phyloP scores from a whole-genome alignment of 1,284 basidiomycete genomes.

The Tausonia pullulans region DNA sequence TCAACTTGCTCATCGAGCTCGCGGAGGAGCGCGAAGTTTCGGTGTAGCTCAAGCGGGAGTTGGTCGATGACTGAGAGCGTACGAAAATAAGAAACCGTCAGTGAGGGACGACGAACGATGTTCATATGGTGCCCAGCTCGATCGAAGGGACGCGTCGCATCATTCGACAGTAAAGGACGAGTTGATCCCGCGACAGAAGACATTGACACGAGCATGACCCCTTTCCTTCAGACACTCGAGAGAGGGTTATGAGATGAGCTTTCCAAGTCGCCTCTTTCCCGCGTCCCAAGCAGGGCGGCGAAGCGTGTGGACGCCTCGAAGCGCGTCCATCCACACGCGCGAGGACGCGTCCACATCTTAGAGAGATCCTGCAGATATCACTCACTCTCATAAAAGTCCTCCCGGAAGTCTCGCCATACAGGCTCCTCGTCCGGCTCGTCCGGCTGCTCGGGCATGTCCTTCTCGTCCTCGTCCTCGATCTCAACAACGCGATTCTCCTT shows the following conservation, averaged over 20 bases:
- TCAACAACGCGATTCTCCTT: not conserved
- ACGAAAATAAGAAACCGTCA: no score
- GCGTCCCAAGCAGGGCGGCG: not conserved
- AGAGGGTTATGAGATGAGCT: not conserved
- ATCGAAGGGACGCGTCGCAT: no score
- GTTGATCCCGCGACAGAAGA: not conserved
- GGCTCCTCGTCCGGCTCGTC: slow-evolving; percentile 34
- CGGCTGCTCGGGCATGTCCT: slow-evolving; percentile 11
- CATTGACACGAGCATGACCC: no score
- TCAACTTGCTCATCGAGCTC: slow-evolving; percentile 67
- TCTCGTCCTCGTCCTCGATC: slow-evolving; percentile 6
- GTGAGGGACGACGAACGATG: no score
- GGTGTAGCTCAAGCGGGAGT: slow-evolving; percentile 67
- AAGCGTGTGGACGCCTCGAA: no score
- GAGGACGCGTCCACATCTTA: no score
- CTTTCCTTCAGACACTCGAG: no score
- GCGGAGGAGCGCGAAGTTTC: slow-evolving; percentile 64
- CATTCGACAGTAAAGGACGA: slow-evolving; percentile 6
- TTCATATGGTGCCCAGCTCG: no score
- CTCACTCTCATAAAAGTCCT: slow-evolving; percentile 65
- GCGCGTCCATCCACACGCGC: no score
- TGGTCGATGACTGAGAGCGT: slow-evolving; percentile 59
- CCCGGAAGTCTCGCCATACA: slow-evolving; percentile 62
- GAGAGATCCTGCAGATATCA: not conserved
- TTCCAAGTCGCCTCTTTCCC: not conserved